These are phyloP conservation scores for Lentinula edodes DNA, from an alignment of 768 basidiomycete genomes.

Conservation along the genomic window DNA sequence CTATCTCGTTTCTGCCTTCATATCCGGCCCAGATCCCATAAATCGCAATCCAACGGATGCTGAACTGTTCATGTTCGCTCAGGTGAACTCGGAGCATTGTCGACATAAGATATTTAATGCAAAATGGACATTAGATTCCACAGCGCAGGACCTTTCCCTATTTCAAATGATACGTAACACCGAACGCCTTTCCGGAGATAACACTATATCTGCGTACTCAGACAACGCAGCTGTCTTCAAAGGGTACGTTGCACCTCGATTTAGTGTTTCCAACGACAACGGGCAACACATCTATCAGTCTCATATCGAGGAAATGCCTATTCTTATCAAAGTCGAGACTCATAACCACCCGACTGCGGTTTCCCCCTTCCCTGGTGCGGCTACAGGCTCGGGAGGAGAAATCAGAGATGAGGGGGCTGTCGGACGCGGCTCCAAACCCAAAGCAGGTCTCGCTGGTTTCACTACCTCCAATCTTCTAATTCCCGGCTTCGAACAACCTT, in stretches of 20 bases:
- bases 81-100: slow-evolving; percentile 99
- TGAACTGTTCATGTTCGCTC: slow-evolving; percentile 99
- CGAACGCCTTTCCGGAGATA: slow-evolving; percentile 59
- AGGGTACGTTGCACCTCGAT: slow-evolving; percentile 65
- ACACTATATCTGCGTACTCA: slow-evolving; percentile 92
- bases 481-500: slow-evolving; percentile 86
- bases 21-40: slow-evolving; percentile 61
- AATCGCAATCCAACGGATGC: slow-evolving; percentile 91
- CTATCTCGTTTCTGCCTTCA: slow-evolving; percentile 87
- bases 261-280: slow-evolving; percentile 42
- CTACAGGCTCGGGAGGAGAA: slow-evolving; percentile 97
- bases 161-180: slow-evolving; percentile 99
- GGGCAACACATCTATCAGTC: slow-evolving; percentile 46
- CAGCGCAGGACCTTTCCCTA: slow-evolving; percentile 60
- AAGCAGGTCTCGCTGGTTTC: slow-evolving; percentile 91
- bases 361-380: slow-evolving; percentile 97
- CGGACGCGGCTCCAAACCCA: slow-evolving; percentile 91
- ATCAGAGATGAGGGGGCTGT: slow-evolving; percentile 98
- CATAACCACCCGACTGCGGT: slow-evolving; percentile 99
- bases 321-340: slow-evolving; percentile 97
- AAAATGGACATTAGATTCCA: slow-evolving; percentile 84
- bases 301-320: slow-evolving; percentile 80
- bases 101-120: slow-evolving; percentile 99
- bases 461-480: slow-evolving; percentile 92
- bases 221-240: slow-evolving; percentile 96